Percentiles rank a stretch among this genome's conserved stretches.
These are phyloP conservation scores for Roridomyces roridus DNA, from an alignment of 768 basidiomycete genomes.

Conservation along the genomic window DNA sequence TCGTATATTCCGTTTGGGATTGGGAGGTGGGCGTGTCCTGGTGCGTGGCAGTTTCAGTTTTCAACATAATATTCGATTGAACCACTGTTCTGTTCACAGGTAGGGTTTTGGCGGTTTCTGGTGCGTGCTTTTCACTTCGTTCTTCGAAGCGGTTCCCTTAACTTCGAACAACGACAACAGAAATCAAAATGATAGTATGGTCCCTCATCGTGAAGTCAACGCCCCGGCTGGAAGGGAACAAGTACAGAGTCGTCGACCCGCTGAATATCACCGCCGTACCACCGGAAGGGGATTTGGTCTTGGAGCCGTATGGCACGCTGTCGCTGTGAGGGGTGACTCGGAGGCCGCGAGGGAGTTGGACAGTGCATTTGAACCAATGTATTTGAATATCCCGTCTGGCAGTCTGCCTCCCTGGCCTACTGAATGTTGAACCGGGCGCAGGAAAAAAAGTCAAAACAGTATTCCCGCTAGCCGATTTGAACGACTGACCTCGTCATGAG, in stretches of 20 bases:
- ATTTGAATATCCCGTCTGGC: too few relatives aligned
- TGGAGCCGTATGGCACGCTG: slow-evolving; percentile 24
- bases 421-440: too few relatives aligned
- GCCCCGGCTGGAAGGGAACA: slow-evolving; percentile 35
- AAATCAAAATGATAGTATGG: slow-evolving; percentile 41
- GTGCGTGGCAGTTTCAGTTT: slow-evolving; percentile 36
- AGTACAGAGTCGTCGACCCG: slow-evolving; percentile 38
- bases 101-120: too few relatives aligned
- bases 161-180: slow-evolving; percentile 12
- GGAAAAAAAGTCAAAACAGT: too few relatives aligned
- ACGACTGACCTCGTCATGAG: too few relatives aligned
- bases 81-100: too few relatives aligned
- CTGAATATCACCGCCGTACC: slow-evolving; percentile 35
- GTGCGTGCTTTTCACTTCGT: slow-evolving; percentile 28
- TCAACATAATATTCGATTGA: too few relatives aligned
- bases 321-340: too few relatives aligned
- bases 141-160: not conserved
- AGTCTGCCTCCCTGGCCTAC: too few relatives aligned
- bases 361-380: too few relatives aligned
- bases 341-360: not conserved
- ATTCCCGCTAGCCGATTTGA: too few relatives aligned
- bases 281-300: slow-evolving; percentile 22
- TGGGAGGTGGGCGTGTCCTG: slow-evolving; percentile 42
- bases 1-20: slow-evolving; percentile 40
- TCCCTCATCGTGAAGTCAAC: slow-evolving; percentile 35